Base-by-base conservation (phyloP, 164 flowering plant genomes). In the Magnolia kwangsiensis region DNA sequence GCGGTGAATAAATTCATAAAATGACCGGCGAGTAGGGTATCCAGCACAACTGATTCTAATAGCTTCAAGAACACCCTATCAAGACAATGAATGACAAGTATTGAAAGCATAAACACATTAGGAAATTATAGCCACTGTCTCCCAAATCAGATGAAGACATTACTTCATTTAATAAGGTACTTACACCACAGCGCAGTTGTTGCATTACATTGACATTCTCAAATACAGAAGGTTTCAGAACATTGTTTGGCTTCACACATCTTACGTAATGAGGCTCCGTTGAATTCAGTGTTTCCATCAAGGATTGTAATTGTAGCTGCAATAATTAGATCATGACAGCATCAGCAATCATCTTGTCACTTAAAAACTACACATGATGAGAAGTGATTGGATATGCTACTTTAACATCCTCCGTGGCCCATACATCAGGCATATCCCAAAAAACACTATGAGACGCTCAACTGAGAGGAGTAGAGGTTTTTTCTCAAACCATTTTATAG, bases 1-100 rank as follows among this genome's bases (percentile, higher is more conserved):
- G n/a, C 97, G 90, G 51, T 77, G 72, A 19, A 93, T 80, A 74
- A 95, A 95, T 74, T 95, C 95, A 83, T 37, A 71, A 78, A 93
- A 93, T 51, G 89, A 85, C 81, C 81, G 82, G 24, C 87, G 87
- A 78, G 96, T 89, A 74, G 98, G 97, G 79, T 88, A 93, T 80
- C 97, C 97, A 63, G 95, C 91, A 87, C 92, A 89, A 82, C 94
- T 90, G 72, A 95, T 91, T 87, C 92, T 85, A 63, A 93, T 90
- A 72, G 97, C 98, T 82, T 95, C 98, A 50, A 95, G 82, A 80
- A 95, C 96, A 83, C 98, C 98, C 98, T 95, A 79, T 72, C 85
- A 19, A 61, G 73, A 76, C 45, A 64, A 67, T 66, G 75, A 58
- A 27, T n/a, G 16, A 37, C 24, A 71, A 45, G 50, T 10, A 24